Evolutionary conservation across 2,329 filamentous ascomycete genomes (phyloP).

Genomic region (Cytospora mali): DNA sequence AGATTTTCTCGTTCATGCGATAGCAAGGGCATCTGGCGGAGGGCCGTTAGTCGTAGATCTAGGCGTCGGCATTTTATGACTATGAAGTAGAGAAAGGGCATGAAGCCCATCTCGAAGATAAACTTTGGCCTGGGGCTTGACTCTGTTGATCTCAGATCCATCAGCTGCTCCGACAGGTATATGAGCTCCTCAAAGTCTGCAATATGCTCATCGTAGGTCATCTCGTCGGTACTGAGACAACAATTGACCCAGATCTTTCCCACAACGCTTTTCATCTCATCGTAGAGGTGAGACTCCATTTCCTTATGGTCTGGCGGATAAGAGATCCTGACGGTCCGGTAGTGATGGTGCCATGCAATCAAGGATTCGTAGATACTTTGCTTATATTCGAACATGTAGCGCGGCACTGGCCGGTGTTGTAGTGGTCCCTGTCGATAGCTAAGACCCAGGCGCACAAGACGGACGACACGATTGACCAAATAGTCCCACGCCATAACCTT

Average conservation of each 20-base stretch:
- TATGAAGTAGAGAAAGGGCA: slow-evolving; percentile 47
- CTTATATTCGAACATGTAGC: slow-evolving; percentile 17
- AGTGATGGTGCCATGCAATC: slow-evolving; percentile 5
- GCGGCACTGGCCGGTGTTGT: slow-evolving; percentile 11
- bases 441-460: slow-evolving; percentile 22
- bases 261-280: slow-evolving; percentile 41
- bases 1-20: slow-evolving; percentile 42
- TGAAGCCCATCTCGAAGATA: slow-evolving; percentile 46
- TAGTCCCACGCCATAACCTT: slow-evolving; percentile 13
- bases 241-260: slow-evolving; percentile 40
- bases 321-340: not conserved
- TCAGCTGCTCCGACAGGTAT: slow-evolving; percentile 34
- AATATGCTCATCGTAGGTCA: slow-evolving; percentile 40
- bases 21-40: slow-evolving; percentile 39
- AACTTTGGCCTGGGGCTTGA: slow-evolving; percentile 36
- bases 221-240: slow-evolving; percentile 36
- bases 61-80: slow-evolving; percentile 46
- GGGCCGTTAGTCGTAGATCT: slow-evolving; percentile 42
- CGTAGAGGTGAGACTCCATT: slow-evolving; percentile 1
- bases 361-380: not conserved
- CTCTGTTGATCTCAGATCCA: slow-evolving; percentile 22
- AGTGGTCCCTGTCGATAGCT: slow-evolving; percentile 15
- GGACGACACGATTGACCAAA: slow-evolving; percentile 21
- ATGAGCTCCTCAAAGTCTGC: slow-evolving; percentile 43
- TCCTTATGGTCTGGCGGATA: not conserved